Conservation (phyloP, 2,329 filamentous ascomycete genomes). For the Xylariaceae sp. region DNA sequence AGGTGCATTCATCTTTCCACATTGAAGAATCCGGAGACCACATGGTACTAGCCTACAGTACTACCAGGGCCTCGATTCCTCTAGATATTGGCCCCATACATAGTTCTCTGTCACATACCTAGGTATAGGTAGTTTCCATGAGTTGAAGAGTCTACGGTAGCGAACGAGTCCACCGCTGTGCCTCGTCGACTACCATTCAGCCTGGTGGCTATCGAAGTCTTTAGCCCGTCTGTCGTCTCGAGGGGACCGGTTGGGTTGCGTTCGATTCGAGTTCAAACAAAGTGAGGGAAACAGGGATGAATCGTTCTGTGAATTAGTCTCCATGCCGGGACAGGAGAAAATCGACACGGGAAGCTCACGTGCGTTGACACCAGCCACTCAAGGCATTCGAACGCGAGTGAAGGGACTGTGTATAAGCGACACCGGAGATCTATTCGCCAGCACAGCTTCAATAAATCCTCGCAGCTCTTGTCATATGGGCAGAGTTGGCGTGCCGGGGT, state of each 20-base stretch:
- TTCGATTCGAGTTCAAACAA: not conserved
- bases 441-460: constrained; percentile 17
- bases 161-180: constrained; percentile 17
- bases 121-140: not conserved
- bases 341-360: constrained; percentile 14
- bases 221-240: too few relatives aligned
- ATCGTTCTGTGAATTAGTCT: too few relatives aligned
- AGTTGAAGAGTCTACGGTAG: constrained; percentile 2
- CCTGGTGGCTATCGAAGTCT: constrained; percentile 6
- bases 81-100: constrained; percentile 1
- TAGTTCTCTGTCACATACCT: not conserved
- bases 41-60: too few relatives aligned
- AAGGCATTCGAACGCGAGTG: constrained; percentile 6
- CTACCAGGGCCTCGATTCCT: not conserved
- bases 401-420: constrained; percentile 12
- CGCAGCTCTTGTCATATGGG: not conserved
- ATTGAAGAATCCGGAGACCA: too few relatives aligned
- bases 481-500: not conserved
- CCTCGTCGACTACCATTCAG: constrained; percentile 19
- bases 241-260: not conserved
- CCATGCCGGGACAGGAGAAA: too few relatives aligned
- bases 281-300: not conserved
- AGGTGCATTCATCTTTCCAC: too few relatives aligned
- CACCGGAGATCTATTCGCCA: constrained; percentile 15
- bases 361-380: constrained; percentile 13